These are phyloP conservation scores for Aurantiochytrium sp. DNA, from an alignment of 108 stramenopile species.

Conservation along the genomic window DNA sequence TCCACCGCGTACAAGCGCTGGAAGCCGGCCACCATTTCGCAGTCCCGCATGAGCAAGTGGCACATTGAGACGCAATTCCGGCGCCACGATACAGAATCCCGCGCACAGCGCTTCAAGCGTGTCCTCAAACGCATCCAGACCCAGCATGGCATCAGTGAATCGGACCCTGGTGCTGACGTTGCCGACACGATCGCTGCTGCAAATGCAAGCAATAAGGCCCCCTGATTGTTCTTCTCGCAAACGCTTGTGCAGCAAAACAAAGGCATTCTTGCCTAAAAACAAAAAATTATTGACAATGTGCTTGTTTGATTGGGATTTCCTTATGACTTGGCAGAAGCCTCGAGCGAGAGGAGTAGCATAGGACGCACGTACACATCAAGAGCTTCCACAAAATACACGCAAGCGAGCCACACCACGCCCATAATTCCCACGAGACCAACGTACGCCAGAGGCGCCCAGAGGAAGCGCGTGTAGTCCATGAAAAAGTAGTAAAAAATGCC, in stretches of 20 bases:
- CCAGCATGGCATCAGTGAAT: background rate
- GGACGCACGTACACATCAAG: background rate
- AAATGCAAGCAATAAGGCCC: too few species aligned
- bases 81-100: background rate
- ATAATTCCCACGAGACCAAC: background rate
- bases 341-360: background rate
- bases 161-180: background rate
- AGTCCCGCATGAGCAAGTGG: background rate
- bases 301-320: too few species aligned
- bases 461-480: slow-evolving; percentile 19
- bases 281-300: too few species aligned
- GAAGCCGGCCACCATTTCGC: background rate
- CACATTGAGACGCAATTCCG: background rate
- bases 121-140: background rate
- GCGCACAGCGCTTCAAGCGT: background rate
- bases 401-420: background rate
- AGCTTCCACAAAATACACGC: background rate
- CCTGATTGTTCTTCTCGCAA: too few species aligned
- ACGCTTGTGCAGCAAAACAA: too few species aligned
- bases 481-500: slow-evolving; percentile 26
- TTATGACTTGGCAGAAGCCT: too few species aligned
- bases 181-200: too few species aligned
- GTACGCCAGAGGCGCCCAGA: slow-evolving; percentile 6
- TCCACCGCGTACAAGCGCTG: background rate
- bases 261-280: too few species aligned